phyloP scores from a whole-genome alignment of 768 basidiomycete genomes.

The Filobasidium floriforme region DNA sequence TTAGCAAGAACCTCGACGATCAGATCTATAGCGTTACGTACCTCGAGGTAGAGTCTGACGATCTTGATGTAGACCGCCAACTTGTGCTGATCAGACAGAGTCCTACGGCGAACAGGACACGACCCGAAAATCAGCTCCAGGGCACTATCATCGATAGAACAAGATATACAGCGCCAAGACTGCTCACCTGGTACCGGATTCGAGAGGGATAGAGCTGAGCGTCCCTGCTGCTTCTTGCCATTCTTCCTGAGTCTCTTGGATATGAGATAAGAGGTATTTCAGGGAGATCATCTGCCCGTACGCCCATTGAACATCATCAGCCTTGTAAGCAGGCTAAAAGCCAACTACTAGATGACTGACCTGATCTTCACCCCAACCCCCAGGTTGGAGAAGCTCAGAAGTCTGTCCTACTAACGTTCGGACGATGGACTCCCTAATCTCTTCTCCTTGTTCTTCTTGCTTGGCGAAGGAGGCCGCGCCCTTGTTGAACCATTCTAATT shows the following conservation, averaged over 20 bases:
- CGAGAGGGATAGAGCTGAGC: conserved; percentile 83
- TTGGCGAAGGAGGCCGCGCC: conserved; percentile 30
- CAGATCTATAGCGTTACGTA: conserved; percentile 18
- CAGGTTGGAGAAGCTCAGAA: not conserved
- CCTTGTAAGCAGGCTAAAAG: too few species aligned
- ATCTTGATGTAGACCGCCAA: conserved; percentile 86
- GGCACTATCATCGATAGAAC: not conserved
- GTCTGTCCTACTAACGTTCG: conserved; percentile 56
- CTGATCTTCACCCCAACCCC: conserved; percentile 78
- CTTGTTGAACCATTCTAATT: conserved; percentile 25
- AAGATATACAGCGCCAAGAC: not conserved
- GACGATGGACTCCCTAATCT: conserved; percentile 57
- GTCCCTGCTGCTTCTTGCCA: conserved; percentile 89
- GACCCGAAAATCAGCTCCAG: not conserved
- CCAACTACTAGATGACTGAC: too few species aligned
- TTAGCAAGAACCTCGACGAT: too few species aligned
- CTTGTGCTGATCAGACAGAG: conserved; percentile 73
- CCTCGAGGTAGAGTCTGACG: conserved; percentile 81
- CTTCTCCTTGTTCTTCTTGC: conserved; percentile 28
- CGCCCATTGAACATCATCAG: too few species aligned
- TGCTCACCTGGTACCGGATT: conserved; percentile 72
- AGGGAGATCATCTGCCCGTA: conserved; percentile 63
- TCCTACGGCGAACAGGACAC: conserved; percentile 43
- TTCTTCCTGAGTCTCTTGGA: conserved; percentile 81
- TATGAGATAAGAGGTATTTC: conserved; percentile 80